These are phyloP conservation scores for Xylaria arbuscula DNA, from an alignment of 2,329 filamentous ascomycete species.

Conservation along the genomic window DNA sequence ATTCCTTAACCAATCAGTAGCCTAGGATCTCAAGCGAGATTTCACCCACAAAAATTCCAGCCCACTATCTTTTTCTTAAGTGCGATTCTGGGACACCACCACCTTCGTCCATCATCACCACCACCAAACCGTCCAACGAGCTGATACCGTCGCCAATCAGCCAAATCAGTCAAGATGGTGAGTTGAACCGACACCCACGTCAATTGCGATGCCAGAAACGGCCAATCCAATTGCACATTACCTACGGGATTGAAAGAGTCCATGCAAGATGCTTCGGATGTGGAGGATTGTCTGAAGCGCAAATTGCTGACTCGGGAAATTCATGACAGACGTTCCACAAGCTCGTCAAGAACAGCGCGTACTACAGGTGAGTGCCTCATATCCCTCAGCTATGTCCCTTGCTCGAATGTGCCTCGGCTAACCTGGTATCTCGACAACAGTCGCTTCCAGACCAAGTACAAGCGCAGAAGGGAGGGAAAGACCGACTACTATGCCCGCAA, in stretches of 20 bases:
- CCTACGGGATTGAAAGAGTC: conserved; percentile 66
- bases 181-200: conserved; percentile 60
- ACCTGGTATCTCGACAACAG: conserved; percentile 59
- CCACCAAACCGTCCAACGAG: conserved; percentile 40
- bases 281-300: conserved; percentile 84
- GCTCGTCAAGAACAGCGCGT: conserved; percentile 95
- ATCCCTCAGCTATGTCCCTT: not conserved
- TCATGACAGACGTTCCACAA: conserved; percentile 84
- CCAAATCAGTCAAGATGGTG: conserved; percentile 74
- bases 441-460: conserved; percentile 99
- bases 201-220: conserved; percentile 49
- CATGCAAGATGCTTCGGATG: conserved; percentile 98
- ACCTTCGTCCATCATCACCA: conserved; percentile 26
- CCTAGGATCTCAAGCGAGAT: conserved; percentile 49
- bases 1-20: conserved; percentile 32
- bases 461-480: conserved; percentile 94
- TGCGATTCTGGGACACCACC: conserved; percentile 31
- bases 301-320: conserved; percentile 98
- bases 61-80: conserved; percentile 43
- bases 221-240: conserved; percentile 45
- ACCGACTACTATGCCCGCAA: conserved; percentile 99
- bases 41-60: conserved; percentile 52
- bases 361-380: conserved; percentile 85
- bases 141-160: conserved; percentile 53
- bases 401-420: conserved; percentile 35